Percentiles rank a stretch among this genome's conserved stretches.
These are phyloP conservation scores for Aspergillus brasiliensis DNA, from an alignment of 2,329 filamentous ascomycete species.

Conservation along the genomic window DNA sequence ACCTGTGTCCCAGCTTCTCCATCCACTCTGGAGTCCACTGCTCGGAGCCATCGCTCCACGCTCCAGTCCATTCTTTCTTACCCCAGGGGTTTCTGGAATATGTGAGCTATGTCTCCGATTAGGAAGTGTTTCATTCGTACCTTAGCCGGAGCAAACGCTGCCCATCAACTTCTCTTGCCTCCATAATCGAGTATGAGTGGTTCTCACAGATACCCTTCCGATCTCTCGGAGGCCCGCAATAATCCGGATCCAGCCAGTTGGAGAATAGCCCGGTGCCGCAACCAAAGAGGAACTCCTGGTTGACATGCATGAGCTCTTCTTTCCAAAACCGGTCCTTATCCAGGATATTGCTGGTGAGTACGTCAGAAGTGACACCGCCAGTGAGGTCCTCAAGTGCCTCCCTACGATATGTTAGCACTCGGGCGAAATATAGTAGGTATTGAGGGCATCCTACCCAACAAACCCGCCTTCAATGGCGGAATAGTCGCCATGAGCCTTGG, in stretches of 20 bases:
- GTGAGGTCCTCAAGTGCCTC: constrained; percentile 63
- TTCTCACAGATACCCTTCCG: constrained; percentile 50
- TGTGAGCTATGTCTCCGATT: constrained; percentile 16
- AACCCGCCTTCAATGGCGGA: constrained; percentile 73
- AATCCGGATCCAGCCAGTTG: constrained; percentile 45
- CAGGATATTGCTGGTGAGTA: constrained; percentile 50
- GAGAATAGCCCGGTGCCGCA: constrained; percentile 51
- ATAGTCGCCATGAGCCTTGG: constrained; percentile 79
- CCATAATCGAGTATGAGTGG: constrained; percentile 62
- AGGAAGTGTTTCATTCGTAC: constrained; percentile 34
- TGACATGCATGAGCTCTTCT: constrained; percentile 77
- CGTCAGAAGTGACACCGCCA: constrained; percentile 52
- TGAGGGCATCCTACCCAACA: constrained; percentile 52
- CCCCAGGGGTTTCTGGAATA: constrained; percentile 74
- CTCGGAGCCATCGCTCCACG: constrained; percentile 80
- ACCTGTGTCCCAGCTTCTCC: constrained; percentile 69
- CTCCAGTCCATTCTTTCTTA: constrained; percentile 75
- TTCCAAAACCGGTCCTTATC: constrained; percentile 81
- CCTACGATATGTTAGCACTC: constrained; percentile 26
- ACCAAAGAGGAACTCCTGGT: constrained; percentile 67
- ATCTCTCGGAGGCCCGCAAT: constrained; percentile 37
- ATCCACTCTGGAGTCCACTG: constrained; percentile 84
- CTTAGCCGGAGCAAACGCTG: constrained; percentile 65
- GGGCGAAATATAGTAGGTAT: neutral
- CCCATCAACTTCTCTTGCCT: constrained; percentile 62